Evolutionary conservation across 192 early-diverging fungal species (phyloP).

Genomic region (Dissophora ornata): DNA sequence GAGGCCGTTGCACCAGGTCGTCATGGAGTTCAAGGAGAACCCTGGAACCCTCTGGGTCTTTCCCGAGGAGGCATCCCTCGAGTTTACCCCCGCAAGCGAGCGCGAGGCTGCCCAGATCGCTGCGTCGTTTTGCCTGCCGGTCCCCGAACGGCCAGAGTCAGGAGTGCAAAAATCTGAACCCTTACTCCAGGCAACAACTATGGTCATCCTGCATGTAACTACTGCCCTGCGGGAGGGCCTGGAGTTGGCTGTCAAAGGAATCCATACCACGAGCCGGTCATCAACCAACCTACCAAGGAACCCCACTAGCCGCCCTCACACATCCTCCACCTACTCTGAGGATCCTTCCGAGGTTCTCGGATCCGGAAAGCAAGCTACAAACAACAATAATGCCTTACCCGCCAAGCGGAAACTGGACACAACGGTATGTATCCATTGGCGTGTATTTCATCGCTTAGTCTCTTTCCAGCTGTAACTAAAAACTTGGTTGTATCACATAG

Average conservation of each 20-base stretch:
- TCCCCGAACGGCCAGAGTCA: not conserved
- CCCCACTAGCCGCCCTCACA: not conserved
- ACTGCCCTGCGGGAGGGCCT: conserved; percentile 35
- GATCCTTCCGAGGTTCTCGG: conserved; percentile 39
- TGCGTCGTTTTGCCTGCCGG: conserved; percentile 28
- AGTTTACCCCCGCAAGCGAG: conserved; percentile 27
- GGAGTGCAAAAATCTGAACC: not conserved
- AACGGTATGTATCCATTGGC: conserved; percentile 4
- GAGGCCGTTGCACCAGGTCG: conserved; percentile 32
- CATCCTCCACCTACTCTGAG: conserved; percentile 19
- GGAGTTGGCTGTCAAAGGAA: conserved; percentile 23
- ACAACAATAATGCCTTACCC: not conserved
- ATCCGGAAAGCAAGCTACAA: conserved; percentile 11
- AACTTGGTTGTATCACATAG: not conserved
- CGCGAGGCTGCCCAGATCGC: conserved; percentile 24
- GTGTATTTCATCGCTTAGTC: not conserved
- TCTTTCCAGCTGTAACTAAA: not conserved
- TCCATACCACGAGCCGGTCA: not conserved
- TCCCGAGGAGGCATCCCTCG: conserved; percentile 59
- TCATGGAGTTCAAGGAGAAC: conserved; percentile 67
- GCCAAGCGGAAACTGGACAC: conserved; percentile 24
- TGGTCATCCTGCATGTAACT: conserved; percentile 29
- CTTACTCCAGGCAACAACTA: not conserved
- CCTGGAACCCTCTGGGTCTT: conserved; percentile 53
- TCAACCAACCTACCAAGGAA: not conserved